phyloP scores from a whole-genome alignment of 768 basidiomycete genomes.

The Tephrocybe rancida region DNA sequence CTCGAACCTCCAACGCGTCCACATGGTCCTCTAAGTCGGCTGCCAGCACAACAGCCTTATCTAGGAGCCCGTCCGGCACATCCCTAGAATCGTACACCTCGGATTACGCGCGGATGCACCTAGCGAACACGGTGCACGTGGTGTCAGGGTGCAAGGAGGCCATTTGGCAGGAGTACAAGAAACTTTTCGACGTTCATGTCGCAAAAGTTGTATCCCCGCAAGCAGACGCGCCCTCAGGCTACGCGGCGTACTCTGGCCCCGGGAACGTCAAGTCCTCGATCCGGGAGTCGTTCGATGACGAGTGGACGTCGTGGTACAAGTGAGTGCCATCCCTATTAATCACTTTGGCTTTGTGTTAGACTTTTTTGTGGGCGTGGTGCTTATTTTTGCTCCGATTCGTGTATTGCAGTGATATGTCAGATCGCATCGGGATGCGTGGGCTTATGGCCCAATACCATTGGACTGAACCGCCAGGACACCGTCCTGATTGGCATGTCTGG shows the following conservation, averaged over 20 bases:
- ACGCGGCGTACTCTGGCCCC: constrained; percentile 5
- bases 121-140: constrained; percentile 58
- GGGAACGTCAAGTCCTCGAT: constrained; percentile 23
- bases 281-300: constrained; percentile 64
- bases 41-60: not conserved
- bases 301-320: constrained; percentile 75
- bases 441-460: constrained; percentile 52
- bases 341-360: not conserved
- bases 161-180: constrained; percentile 65
- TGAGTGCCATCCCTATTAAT: constrained; percentile 33
- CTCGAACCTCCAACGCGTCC: constrained; percentile 1
- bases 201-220: constrained; percentile 12
- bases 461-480: constrained; percentile 49
- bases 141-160: constrained; percentile 69
- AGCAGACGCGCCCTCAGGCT: not conserved
- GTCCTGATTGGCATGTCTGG: constrained; percentile 58
- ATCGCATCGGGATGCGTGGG: constrained; percentile 65
- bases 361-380: not conserved
- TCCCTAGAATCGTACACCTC: constrained; percentile 14
- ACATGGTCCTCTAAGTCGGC: not conserved
- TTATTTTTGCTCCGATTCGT: constrained; percentile 8
- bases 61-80: constrained; percentile 2
- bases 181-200: constrained; percentile 36
- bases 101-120: constrained; percentile 63
- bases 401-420: constrained; percentile 67